Percentiles rank a stretch among this genome's conserved stretches.
Conservation (phyloP, 2,329 filamentous ascomycete species). For the Zasmidium citrigriseum region DNA sequence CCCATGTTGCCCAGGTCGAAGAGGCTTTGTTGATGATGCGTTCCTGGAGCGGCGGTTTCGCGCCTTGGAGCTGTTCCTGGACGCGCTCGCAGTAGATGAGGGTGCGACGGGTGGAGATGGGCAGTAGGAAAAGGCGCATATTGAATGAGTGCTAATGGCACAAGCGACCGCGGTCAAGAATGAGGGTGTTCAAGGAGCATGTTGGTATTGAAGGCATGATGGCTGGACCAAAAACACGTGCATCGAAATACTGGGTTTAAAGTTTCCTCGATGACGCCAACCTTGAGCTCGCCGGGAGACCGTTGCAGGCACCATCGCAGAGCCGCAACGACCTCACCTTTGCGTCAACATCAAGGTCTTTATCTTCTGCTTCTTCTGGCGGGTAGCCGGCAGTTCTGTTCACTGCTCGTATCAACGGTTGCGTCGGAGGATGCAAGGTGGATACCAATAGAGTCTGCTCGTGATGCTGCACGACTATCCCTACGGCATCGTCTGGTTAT, state of each 20-base stretch:
- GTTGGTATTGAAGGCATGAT: neutral
- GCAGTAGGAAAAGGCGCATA: slow-evolving; percentile 94
- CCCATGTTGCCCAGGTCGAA: slow-evolving; percentile 82
- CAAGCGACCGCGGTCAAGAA: neutral
- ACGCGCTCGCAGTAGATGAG: slow-evolving; percentile 88
- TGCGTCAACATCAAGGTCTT: neutral
- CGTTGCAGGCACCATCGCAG: neutral
- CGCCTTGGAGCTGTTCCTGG: slow-evolving; percentile 36
- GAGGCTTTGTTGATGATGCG: slow-evolving; percentile 70
- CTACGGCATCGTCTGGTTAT: neutral
- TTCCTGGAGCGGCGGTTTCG: slow-evolving; percentile 64
- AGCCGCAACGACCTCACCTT: neutral
- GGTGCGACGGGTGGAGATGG: slow-evolving; percentile 86
- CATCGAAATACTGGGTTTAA: neutral
- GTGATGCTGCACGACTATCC: neutral
- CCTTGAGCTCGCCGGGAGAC: neutral
- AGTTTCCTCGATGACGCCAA: neutral
- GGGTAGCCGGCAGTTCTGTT: neutral
- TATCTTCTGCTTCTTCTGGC: neutral
- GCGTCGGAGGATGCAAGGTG: too few relatives aligned
- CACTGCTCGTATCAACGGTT: neutral
- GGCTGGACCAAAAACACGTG: neutral
- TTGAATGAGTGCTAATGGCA: slow-evolving; percentile 3
- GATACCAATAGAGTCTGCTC: too few relatives aligned
- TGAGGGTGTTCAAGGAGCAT: neutral